Base-by-base conservation (phyloP, 768 basidiomycete species). In the Hirschioporus abietinus region DNA sequence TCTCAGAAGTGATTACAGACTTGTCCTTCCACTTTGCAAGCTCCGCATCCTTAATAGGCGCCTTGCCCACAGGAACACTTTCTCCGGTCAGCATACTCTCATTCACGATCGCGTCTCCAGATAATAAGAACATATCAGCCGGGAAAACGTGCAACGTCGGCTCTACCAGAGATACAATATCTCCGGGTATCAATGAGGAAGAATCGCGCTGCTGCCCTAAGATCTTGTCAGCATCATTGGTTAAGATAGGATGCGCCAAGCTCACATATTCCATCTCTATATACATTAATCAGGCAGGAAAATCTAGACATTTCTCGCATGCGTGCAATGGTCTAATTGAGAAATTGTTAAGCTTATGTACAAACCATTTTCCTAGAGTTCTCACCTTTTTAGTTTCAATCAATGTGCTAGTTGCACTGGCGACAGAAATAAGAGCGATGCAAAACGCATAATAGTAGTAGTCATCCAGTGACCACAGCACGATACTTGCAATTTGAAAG, bases 61-160 rank as follows among this genome's bases (percentile, higher is more conserved):
- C 77, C 75, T 99, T 99, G 75, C 92, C 92, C 64, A 99, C 94
- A 1, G 97, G 97, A 0, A 99, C 93, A 69, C 95, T 97, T 78
- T 99, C 97, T 15, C 97, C 97, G 0, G 97, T 99, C 25, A 99
- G 86, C 97, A 99, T 99, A 69, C 95, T 96, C 78, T 99, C 97
- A 75, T 99, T 99, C 63, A 99, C 91, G 66, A 99, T 96, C 1
- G 95, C 95, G 75, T 99, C 97, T 0, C 97, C 97, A 1, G 94
- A 93, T 30, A 99, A 86, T 8, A 99, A 83, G 70, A 98, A 86
- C 69, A 96, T 82, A 75, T 99, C 97, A 17, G 93, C 92, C 2
- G 97, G 97, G 70, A 99, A 82, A 35, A 88, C 76, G 9, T 84
- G 78, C 8, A 96, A 82, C 26, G 86, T 84, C 0, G 92, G 84